These are phyloP conservation scores for Mercurialis annua DNA, from an alignment of 345 rosid genomes.

Conservation along the genomic window DNA sequence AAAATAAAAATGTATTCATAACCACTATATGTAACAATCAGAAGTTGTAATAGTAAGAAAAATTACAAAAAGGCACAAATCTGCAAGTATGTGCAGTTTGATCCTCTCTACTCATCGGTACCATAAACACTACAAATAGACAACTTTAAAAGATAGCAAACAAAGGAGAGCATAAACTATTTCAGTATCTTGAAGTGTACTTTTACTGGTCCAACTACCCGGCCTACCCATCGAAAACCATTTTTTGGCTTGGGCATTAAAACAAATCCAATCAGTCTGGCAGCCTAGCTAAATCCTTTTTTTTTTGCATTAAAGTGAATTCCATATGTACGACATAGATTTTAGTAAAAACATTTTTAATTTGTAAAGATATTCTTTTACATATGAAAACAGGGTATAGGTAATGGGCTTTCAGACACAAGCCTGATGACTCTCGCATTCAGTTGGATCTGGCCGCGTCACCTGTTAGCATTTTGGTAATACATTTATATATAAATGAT, in stretches of 20 bases:
- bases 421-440: too few species aligned
- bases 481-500: too few species aligned
- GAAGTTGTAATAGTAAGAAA: neutral
- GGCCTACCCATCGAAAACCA: too few species aligned
- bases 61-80: neutral
- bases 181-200: neutral
- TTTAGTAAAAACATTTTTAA: too few species aligned
- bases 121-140: neutral
- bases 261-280: neutral
- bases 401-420: too few species aligned
- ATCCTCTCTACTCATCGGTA: neutral
- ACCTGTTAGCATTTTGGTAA: too few species aligned
- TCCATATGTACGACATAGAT: too few species aligned
- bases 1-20: neutral
- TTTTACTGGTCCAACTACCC: neutral
- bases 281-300: neutral
- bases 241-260: too few species aligned
- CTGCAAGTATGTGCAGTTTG: neutral
- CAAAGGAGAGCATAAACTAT: neutral
- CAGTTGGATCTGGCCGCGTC: too few species aligned
- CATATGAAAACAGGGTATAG: too few species aligned
- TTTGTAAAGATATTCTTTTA: too few species aligned
- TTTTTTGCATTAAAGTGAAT: too few species aligned
- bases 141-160: neutral
- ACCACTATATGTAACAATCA: conserved; percentile 2